phyloP scores from a whole-genome alignment of 2,329 filamentous ascomycete genomes.

The Colletotrichum simmondsii region DNA sequence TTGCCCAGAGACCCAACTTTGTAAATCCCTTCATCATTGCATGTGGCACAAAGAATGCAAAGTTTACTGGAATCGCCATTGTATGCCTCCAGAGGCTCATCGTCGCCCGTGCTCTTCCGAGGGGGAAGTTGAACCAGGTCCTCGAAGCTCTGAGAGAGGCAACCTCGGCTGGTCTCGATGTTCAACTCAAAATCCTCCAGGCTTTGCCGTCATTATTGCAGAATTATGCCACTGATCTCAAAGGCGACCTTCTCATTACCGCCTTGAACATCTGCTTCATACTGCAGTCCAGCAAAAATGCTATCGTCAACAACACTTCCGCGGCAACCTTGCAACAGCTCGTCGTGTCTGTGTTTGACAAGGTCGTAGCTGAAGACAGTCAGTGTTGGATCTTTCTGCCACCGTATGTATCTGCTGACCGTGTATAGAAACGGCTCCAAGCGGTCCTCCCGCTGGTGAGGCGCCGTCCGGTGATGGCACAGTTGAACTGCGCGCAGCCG shows the following conservation, averaged over 20 bases:
- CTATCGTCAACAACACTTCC: slow-evolving; percentile 93
- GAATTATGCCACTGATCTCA: slow-evolving; percentile 86
- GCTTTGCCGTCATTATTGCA: slow-evolving; percentile 89
- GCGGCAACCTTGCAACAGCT: slow-evolving; percentile 97
- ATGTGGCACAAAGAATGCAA: slow-evolving; percentile 89
- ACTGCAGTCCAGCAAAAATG: slow-evolving; percentile 90
- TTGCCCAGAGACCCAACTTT: slow-evolving; percentile 84
- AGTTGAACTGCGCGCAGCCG: slow-evolving; percentile 77
- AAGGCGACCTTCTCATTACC: slow-evolving; percentile 82
- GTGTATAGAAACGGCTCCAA: slow-evolving; percentile 53
- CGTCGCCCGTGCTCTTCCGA: slow-evolving; percentile 81
- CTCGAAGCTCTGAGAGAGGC: slow-evolving; percentile 90
- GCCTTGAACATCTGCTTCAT: slow-evolving; percentile 92
- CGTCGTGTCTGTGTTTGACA: slow-evolving; percentile 92
- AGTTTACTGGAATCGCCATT: slow-evolving; percentile 88
- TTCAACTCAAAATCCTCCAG: slow-evolving; percentile 96
- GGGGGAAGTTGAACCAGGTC: slow-evolving; percentile 83
- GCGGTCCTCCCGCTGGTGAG: slow-evolving; percentile 71
- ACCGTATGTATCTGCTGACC: slow-evolving; percentile 33
- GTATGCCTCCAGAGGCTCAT: slow-evolving; percentile 91
- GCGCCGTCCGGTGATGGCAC: slow-evolving; percentile 73
- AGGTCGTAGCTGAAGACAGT: slow-evolving; percentile 86
- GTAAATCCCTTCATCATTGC: slow-evolving; percentile 94
- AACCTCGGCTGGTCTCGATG: slow-evolving; percentile 82
- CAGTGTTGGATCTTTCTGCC: slow-evolving; percentile 44